Evolutionary conservation across 257 asterid species (phyloP), one percentile per base, ranked within the genome.

Genomic region (Lithospermum erythrorhizon): DNA sequence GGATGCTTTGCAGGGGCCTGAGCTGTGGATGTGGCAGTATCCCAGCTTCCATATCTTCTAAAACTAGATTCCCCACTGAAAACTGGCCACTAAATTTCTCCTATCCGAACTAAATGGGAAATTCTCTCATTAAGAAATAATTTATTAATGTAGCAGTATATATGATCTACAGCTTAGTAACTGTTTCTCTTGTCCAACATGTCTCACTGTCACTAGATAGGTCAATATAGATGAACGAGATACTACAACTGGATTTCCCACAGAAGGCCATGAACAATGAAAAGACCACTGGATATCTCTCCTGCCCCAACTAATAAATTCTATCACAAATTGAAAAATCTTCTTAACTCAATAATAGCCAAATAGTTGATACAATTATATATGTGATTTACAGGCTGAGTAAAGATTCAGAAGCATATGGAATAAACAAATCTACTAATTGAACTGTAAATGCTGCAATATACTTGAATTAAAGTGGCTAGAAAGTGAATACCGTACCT

Each of bases 11-110:
- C 74, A 68, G 80, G 78, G 53, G 79, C 53, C 73, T 69, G 89
- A 22, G 82, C 47, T 56, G 72, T 83, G 58, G 82, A 75, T 48
- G 79, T 63, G 53, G 79, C 87, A 14, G 79, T 77, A 74, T 81
- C 84, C n/a, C n/a, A 59, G 76, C 75, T 68, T 76, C 87, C 83
- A 72, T 78, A 60, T 81, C 87, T 45, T 83, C 14, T 35, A 35
- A 8, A 35, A 5, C n/a, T 22, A 2, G 14, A 9, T 61, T 83
- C 95, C 90, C 85, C 96, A 60, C 41, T 62, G 68, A 77, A 87
- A 41, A 41, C 18, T 11, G 49, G 49, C 18, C 49, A 41, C 17
- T 41, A 41, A 41, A 41, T 41, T 13, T 41, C 49, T 41, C 18
- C 49, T 41, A 11, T 13, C 18, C 49, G 2, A 41, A 41, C 17